Evolutionary conservation across 192 early-diverging fungal genomes (phyloP), one percentile per base, ranked within the genome.

Genomic region (Rhizophagus sp.): DNA sequence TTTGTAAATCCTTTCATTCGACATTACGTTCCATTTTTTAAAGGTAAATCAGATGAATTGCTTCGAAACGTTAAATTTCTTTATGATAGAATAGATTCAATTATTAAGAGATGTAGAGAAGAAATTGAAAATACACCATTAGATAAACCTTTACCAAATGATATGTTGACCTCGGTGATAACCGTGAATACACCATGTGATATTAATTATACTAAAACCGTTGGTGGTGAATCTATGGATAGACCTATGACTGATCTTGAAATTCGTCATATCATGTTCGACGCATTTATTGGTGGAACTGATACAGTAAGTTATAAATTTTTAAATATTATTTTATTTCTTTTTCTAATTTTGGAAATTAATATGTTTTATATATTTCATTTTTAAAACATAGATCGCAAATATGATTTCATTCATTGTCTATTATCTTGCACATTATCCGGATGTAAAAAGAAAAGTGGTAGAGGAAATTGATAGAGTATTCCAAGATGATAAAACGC

Each of bases 151-250:
- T 41, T 41, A 41, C 33, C 25, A 12, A 39, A 41, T 47, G 62
- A 77, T 77, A 41, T 77, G 33, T 62, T 77, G 50, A 65, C 76
- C 22, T 57, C 27, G 10, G 25, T 77, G 22, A 47, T 66, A 24
- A 77, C 63, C 24, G 61, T 39, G 39, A 41, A 41, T 41, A 41
- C 39, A 41, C 39, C 39, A 41, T 6, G 39, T 41, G 39, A 41
- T 41, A 3, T 47, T 13, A 77, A 64, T 66, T n/a, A 62, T 33
- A 62, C 8, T 10, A 13, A 27, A n/a, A 57, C 41, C 12, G 24
- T 25, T 22, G 62, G 13, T 62, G 61, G 44, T 10, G 62, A 61
- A 22, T 22, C 33, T 15, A 22, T 36, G 11, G 39, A 41, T 41
- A 33, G 62, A 64, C 50, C 75, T 36, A 15, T 76, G 33, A 76